Evolutionary conservation across 2,329 filamentous ascomycete genomes (phyloP).

Genomic region (Cordyceps cateniannulata): DNA sequence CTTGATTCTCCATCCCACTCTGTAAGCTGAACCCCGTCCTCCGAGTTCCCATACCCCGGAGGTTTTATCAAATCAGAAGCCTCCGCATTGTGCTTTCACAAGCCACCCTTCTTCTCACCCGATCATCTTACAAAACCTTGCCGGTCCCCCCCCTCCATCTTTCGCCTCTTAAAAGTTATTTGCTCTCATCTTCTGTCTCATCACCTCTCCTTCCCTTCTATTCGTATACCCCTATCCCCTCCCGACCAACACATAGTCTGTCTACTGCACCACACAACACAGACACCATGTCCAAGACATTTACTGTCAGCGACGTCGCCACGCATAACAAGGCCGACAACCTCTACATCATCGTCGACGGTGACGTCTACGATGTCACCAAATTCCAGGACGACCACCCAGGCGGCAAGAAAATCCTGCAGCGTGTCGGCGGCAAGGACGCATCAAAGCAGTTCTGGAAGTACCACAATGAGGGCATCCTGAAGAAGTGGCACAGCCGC

Average conservation of each 20-base stretch:
- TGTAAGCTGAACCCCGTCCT: conserved; percentile 2
- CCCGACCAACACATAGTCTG: background rate
- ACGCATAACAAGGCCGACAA: conserved; percentile 83
- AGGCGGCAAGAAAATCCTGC: conserved; percentile 63
- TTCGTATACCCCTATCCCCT: conserved; percentile 3
- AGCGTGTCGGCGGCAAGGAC: conserved; percentile 58
- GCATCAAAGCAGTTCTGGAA: conserved; percentile 65
- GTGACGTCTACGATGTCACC: conserved; percentile 93
- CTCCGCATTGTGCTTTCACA: conserved; percentile 11
- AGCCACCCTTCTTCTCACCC: background rate
- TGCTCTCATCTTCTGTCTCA: background rate
- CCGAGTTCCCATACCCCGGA: conserved; percentile 5
- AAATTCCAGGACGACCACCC: conserved; percentile 82
- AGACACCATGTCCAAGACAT: conserved; percentile 74
- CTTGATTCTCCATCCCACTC: background rate
- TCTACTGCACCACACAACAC: background rate
- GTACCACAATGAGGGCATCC: conserved; percentile 76
- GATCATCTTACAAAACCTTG: conserved; percentile 13
- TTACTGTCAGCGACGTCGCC: conserved; percentile 78
- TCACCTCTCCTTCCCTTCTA: background rate
- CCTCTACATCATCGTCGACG: conserved; percentile 86
- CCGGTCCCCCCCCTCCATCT: background rate
- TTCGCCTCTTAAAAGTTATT: background rate
- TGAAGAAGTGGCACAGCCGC: conserved; percentile 77
- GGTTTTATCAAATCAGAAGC: background rate